These are phyloP conservation scores for Candida methanosorbosa DNA, from an alignment of 805 yeast species.

Conservation along the genomic window DNA sequence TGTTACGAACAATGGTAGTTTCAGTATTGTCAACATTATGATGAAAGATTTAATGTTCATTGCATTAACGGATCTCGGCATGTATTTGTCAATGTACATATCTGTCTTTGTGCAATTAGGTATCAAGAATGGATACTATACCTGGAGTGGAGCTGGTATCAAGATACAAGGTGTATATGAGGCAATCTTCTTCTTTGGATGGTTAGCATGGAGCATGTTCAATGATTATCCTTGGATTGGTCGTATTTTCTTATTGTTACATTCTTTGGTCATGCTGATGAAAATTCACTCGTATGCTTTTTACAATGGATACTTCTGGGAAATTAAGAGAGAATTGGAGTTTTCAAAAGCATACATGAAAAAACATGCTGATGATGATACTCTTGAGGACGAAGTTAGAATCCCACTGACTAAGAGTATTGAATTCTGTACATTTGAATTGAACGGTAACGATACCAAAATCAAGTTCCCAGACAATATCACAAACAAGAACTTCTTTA, in stretches of 20 bases:
- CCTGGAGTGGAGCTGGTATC: conserved; percentile 66
- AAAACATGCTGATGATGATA: conserved; percentile 25
- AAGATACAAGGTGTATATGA: conserved; percentile 49
- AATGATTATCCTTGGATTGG: conserved; percentile 81
- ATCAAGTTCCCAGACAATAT: conserved; percentile 67
- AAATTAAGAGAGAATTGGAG: conserved; percentile 42
- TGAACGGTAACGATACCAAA: conserved; percentile 44
- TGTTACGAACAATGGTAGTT: conserved; percentile 33
- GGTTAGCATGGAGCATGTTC: conserved; percentile 46
- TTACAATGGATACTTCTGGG: conserved; percentile 87
- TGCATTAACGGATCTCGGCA: conserved; percentile 61
- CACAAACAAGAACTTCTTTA: conserved; percentile 54
- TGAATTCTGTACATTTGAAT: conserved; percentile 65
- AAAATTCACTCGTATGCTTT: conserved; percentile 91
- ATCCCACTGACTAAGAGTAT: conserved; percentile 38
- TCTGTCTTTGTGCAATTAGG: conserved; percentile 50
- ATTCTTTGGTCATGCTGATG: conserved; percentile 83
- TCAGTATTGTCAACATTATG: conserved; percentile 51
- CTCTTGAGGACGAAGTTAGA: conserved; percentile 21
- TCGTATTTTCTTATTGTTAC: conserved; percentile 74
- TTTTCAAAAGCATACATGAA: conserved; percentile 37
- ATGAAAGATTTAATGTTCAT: conserved; percentile 54
- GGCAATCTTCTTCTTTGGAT: conserved; percentile 39
- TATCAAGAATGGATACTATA: conserved; percentile 34
- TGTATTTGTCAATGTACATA: conserved; percentile 65